Conservation (phyloP, 1,139 yeast genomes). For the Taphrina wiesneri region DNA sequence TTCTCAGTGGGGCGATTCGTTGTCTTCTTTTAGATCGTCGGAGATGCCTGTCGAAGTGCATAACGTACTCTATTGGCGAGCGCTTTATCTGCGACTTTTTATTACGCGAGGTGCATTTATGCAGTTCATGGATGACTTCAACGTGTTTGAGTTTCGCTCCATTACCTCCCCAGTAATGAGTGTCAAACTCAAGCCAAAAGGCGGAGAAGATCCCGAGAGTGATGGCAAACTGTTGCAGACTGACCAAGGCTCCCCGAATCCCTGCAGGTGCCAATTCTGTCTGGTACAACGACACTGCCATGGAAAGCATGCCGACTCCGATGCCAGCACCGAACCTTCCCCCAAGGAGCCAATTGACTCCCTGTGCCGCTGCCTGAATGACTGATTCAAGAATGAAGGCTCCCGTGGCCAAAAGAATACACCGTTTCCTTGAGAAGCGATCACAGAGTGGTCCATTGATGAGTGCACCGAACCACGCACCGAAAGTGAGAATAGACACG, state of each 20-base stretch:
- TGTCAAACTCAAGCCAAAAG: slow-evolving; percentile 61
- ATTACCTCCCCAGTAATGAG: slow-evolving; percentile 42
- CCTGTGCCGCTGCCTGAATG: neutral
- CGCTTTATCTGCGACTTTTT: no score
- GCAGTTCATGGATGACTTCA: no score
- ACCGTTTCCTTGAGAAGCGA: neutral
- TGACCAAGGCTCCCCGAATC: slow-evolving; percentile 55
- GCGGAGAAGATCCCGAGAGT: slow-evolving; percentile 64
- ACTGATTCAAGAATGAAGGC: neutral
- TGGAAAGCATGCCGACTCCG: neutral
- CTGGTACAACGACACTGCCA: neutral
- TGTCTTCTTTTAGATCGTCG: no score
- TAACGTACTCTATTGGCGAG: no score
- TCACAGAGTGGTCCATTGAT: neutral
- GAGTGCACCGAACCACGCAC: neutral
- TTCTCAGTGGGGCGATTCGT: no score
- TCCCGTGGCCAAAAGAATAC: neutral
- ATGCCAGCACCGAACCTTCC: neutral
- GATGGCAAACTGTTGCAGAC: slow-evolving; percentile 62
- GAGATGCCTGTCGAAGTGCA: no score
- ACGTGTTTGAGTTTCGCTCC: no score
- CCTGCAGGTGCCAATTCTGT: slow-evolving; percentile 54
- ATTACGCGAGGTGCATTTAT: no score
- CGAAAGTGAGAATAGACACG: neutral
- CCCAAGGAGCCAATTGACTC: neutral